Evolutionary conservation across 164 flowering plant genomes (phyloP).

Genomic region (Platanus orientalis): DNA sequence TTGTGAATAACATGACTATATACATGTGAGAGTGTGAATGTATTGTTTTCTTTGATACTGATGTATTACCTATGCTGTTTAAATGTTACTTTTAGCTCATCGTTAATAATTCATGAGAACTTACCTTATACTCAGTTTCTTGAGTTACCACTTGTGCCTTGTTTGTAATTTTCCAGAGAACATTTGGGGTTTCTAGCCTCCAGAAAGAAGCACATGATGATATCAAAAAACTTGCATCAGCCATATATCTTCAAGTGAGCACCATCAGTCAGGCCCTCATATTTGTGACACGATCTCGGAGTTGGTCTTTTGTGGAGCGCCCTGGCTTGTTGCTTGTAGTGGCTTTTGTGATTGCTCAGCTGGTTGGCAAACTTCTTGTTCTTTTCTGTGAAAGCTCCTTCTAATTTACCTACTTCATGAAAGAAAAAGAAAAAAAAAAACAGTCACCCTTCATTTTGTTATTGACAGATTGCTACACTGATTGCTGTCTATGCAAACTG

Average conservation of each 20-base stretch:
- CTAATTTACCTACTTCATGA: neutral
- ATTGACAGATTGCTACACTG: slow-evolving; percentile 65
- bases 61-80: neutral
- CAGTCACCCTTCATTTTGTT: neutral
- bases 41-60: neutral
- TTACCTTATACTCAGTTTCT: neutral
- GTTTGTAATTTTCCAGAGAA: slow-evolving; percentile 34
- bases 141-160: neutral
- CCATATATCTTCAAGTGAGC: slow-evolving; percentile 94
- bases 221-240: slow-evolving; percentile 69
- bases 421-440: too few species aligned
- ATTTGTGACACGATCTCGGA: slow-evolving; percentile 79
- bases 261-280: slow-evolving; percentile 91
- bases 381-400: neutral
- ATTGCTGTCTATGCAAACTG: slow-evolving; percentile 91
- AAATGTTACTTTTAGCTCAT: neutral
- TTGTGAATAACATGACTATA: too few species aligned
- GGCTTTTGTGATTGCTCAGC: slow-evolving; percentile 76
- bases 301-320: slow-evolving; percentile 86
- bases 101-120: neutral
- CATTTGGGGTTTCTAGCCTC: slow-evolving; percentile 67
- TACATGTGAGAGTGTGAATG: neutral
- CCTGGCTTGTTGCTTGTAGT: slow-evolving; percentile 63
- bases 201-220: slow-evolving; percentile 44
- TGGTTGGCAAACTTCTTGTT: slow-evolving; percentile 36